phyloP scores from a whole-genome alignment of 2,329 filamentous ascomycete genomes.

The Trichophyton benhamiae region DNA sequence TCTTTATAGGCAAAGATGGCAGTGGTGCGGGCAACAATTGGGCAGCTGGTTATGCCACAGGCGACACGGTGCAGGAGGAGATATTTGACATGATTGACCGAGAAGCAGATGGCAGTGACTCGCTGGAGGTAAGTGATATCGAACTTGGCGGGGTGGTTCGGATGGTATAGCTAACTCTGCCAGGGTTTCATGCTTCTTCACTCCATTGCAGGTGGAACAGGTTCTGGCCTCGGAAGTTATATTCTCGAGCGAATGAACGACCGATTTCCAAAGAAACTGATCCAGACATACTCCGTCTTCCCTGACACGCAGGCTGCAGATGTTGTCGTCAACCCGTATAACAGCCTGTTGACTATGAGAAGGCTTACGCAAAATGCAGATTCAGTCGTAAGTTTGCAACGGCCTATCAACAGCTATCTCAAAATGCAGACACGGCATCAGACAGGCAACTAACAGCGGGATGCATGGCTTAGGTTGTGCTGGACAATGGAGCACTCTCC shows the following conservation, averaged over 20 bases:
- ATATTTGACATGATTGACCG: slow-evolving; percentile 99
- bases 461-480: slow-evolving; percentile 48
- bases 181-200: slow-evolving; percentile 97
- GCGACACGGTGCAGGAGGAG: slow-evolving; percentile 84
- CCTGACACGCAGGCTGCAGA: slow-evolving; percentile 83
- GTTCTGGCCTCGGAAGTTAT: slow-evolving; percentile 90
- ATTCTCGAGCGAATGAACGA: slow-evolving; percentile 92
- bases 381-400: slow-evolving; percentile 54
- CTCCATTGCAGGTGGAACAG: slow-evolving; percentile 93
- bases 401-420: neutral
- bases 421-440: neutral
- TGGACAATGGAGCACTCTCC: slow-evolving; percentile 89
- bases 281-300: slow-evolving; percentile 98
- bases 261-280: slow-evolving; percentile 95
- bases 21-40: slow-evolving; percentile 95
- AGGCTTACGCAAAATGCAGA: slow-evolving; percentile 91
- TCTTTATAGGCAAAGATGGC: slow-evolving; percentile 89
- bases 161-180: neutral
- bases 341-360: slow-evolving; percentile 84
- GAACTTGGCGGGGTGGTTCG: neutral
- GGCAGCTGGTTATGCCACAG: slow-evolving; percentile 90
- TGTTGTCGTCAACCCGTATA: slow-evolving; percentile 96
- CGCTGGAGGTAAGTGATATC: slow-evolving; percentile 55
- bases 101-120: slow-evolving; percentile 95
- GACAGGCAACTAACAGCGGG: slow-evolving; percentile 16